Percentiles rank a stretch among this genome's conserved stretches.
Evolutionary conservation across 495 filamentous ascomycete genomes (phyloP).

Genomic region (Podospora pseudoanserina): DNA sequence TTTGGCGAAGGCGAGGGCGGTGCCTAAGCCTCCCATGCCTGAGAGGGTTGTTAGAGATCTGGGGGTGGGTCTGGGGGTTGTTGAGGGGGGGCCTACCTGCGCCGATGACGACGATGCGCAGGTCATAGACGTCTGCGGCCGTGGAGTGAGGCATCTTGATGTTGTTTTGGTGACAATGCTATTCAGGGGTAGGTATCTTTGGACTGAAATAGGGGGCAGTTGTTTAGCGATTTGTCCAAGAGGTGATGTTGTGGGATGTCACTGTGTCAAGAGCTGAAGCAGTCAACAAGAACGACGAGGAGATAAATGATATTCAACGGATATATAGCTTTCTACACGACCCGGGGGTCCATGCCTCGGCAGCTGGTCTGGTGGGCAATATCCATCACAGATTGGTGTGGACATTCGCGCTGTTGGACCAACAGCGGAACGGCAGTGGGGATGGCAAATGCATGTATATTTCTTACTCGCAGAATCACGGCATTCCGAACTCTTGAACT

Average conservation of each 20-base stretch:
- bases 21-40: conserved; percentile 77
- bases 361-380: conserved; percentile 12
- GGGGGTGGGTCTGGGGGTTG: neutral
- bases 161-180: neutral
- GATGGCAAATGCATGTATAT: conserved; percentile 6
- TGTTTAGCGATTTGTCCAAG: neutral
- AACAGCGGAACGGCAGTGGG: conserved; percentile 4
- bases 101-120: conserved; percentile 44
- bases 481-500: neutral
- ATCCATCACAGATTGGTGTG: conserved; percentile 8
- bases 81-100: conserved; percentile 32
- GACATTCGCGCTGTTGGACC: conserved; percentile 1
- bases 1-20: conserved; percentile 67
- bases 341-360: conserved; percentile 17
- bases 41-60: conserved; percentile 1
- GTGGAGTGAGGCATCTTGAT: conserved; percentile 2
- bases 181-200: neutral
- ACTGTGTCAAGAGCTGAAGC: neutral
- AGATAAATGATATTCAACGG: neutral
- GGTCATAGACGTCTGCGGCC: conserved; percentile 39
- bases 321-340: neutral
- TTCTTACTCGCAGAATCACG: neutral
- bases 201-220: neutral
- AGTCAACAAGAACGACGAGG: neutral
- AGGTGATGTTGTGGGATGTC: neutral